phyloP scores from a whole-genome alignment of 2,329 filamentous ascomycete genomes.

The Xylariales sp. region DNA sequence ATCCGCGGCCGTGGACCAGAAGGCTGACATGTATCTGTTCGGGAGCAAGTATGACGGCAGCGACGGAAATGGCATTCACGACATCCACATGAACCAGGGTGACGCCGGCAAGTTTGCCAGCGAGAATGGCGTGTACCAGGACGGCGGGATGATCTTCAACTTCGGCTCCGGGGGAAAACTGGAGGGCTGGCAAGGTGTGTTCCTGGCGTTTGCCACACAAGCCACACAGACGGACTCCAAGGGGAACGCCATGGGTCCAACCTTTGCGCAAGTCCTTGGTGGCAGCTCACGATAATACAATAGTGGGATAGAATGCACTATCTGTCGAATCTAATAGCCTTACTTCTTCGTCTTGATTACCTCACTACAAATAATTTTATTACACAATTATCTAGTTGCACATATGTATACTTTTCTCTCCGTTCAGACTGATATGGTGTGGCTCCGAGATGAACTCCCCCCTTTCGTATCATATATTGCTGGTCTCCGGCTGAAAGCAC shows the following conservation, averaged over 20 bases:
- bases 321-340: neutral
- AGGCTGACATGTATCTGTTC: conserved; percentile 31
- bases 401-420: no score
- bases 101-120: conserved; percentile 12
- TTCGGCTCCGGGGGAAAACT: conserved; percentile 25
- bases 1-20: conserved; percentile 24
- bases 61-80: conserved; percentile 26
- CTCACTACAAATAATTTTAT: no score
- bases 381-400: no score
- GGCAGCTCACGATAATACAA: neutral
- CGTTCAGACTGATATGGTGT: no score
- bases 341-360: no score
- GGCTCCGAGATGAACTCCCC: no score
- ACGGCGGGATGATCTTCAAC: conserved; percentile 29
- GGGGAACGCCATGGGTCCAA: conserved; percentile 14
- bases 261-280: conserved; percentile 12
- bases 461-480: no score
- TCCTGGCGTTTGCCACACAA: conserved; percentile 33
- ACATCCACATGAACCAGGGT: conserved; percentile 32
- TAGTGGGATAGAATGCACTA: neutral
- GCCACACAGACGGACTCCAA: conserved; percentile 26
- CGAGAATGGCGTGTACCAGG: conserved; percentile 29
- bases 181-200: conserved; percentile 28
- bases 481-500: no score
- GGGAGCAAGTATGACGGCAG: conserved; percentile 25